Base-by-base conservation (phyloP, 257 asterid species). In the Capsicum rhomboideum region DNA sequence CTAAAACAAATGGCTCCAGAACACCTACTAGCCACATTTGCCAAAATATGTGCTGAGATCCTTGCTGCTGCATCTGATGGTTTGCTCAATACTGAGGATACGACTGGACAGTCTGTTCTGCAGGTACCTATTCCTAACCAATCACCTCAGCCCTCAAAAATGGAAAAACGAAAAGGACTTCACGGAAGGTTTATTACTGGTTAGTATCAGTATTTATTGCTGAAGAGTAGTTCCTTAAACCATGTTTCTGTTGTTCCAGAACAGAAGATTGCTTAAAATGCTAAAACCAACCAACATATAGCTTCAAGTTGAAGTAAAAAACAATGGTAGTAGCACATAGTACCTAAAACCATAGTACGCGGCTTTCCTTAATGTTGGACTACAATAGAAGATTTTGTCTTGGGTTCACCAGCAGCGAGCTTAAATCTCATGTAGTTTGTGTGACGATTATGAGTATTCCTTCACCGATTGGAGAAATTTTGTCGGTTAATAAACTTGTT, bases 1-100 rank as follows among this genome's bases (percentile, higher is more conserved):
- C 90, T 94, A 90, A 94, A 93, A 90, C 98, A 96, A 84, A 96
- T 96, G 99, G 94, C 97, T 72, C 97, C 98, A 8, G 99, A 93
- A 88, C 98, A 96, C 83, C 98, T 91, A 67, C 85, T 96, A 66
- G 98, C 99, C 78, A 93, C 99, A 63, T 96, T 96, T 85, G 98
- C 98, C 34, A 94, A 96, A 90, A 93, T 96, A 71, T 94, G 99
- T 85, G 95, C 98, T 7, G 99, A 96, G 86, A 96, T 94, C 80
- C 97, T 96, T 86, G 98, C 98, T 75, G 96, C 94, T 54, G 98
- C 96, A 68, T 92, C 99, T 52, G 99, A 96, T 85, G 97, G 97
- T 55, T 82, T 92, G 94, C 94, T 96, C 61, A 90, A 89, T 78
- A 84, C 92, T 1, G 98, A 93, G 72, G 99, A 96, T 89, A 59